Conservation (phyloP, 495 filamentous ascomycete genomes). For the Hypoxylon cercidicola region DNA sequence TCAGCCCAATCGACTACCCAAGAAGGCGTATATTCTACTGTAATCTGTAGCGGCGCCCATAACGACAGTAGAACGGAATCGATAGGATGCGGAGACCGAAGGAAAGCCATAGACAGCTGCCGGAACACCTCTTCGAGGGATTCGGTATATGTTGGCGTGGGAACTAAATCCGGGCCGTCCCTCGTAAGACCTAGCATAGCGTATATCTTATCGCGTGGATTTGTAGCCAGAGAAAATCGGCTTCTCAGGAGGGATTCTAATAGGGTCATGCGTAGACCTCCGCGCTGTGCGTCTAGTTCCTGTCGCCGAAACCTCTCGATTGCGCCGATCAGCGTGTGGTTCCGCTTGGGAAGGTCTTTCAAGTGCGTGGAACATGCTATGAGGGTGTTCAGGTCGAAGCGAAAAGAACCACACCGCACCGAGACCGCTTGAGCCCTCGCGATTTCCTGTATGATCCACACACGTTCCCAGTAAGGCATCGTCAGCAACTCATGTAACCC, state of each 20-base stretch:
- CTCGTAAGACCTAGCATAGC: conserved; percentile 15
- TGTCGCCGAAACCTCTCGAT: conserved; percentile 14
- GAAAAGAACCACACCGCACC: conserved; percentile 17
- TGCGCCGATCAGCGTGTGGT: conserved; percentile 6
- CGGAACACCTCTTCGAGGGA: conserved; percentile 11
- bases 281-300: conserved; percentile 4
- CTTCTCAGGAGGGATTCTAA: conserved; percentile 18
- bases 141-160: conserved; percentile 12
- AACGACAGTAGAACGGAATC: conserved; percentile 7
- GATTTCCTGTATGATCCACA: conserved; percentile 31
- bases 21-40: not conserved
- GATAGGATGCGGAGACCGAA: conserved; percentile 14
- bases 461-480: conserved; percentile 25
- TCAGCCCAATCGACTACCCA: conserved; percentile 21
- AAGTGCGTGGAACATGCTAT: conserved; percentile 6
- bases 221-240: conserved; percentile 16
- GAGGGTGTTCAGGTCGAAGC: conserved; percentile 5
- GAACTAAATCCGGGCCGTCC: conserved; percentile 16
- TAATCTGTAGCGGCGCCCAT: conserved; percentile 5
- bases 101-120: conserved; percentile 4
- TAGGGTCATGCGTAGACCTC: conserved; percentile 17
- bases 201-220: conserved; percentile 29
- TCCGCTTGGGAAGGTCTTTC: conserved; percentile 10
- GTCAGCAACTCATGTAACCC: conserved; percentile 10
- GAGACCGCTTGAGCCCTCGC: not conserved